These are phyloP conservation scores for Fusarium chaquense DNA, from an alignment of 2,329 filamentous ascomycete species.

Conservation along the genomic window DNA sequence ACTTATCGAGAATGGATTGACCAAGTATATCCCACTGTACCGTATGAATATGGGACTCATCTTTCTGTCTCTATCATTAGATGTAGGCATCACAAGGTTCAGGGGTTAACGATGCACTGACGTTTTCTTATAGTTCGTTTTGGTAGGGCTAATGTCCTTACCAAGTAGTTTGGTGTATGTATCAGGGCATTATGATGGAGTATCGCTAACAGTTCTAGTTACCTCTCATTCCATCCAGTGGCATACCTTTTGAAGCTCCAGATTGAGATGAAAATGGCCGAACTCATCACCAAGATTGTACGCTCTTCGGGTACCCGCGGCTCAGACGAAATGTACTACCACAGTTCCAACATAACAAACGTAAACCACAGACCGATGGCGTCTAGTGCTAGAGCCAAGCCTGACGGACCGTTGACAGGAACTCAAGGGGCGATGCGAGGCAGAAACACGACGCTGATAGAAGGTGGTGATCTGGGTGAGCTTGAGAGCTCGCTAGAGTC, in stretches of 20 bases:
- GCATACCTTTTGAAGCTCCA: constrained; percentile 63
- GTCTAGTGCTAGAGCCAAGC: background rate
- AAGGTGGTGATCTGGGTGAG: constrained; percentile 10
- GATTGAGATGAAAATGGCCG: constrained; percentile 65
- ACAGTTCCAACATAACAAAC: background rate
- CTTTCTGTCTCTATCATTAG: constrained; percentile 44
- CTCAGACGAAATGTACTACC: constrained; percentile 24
- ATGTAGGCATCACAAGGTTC: constrained; percentile 14
- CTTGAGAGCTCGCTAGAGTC: background rate
- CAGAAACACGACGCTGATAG: constrained; percentile 9
- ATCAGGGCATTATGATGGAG: accelerated
- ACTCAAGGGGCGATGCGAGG: background rate
- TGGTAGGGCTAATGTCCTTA: constrained; percentile 49
- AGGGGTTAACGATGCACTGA: accelerated
- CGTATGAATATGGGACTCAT: constrained; percentile 48
- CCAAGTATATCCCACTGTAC: constrained; percentile 61
- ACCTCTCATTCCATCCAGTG: constrained; percentile 57
- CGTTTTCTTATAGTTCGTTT: constrained; percentile 15
- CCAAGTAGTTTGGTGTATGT: constrained; percentile 46
- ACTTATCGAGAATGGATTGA: constrained; percentile 60
- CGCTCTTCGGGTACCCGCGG: background rate
- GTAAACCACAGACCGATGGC: background rate
- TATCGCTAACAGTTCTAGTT: constrained; percentile 29
- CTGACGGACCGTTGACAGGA: background rate
- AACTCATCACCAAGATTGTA: constrained; percentile 57